Evolutionary conservation across 495 filamentous ascomycete species (phyloP), one percentile per base, ranked within the genome.

Genomic region (Thozetella sp.): DNA sequence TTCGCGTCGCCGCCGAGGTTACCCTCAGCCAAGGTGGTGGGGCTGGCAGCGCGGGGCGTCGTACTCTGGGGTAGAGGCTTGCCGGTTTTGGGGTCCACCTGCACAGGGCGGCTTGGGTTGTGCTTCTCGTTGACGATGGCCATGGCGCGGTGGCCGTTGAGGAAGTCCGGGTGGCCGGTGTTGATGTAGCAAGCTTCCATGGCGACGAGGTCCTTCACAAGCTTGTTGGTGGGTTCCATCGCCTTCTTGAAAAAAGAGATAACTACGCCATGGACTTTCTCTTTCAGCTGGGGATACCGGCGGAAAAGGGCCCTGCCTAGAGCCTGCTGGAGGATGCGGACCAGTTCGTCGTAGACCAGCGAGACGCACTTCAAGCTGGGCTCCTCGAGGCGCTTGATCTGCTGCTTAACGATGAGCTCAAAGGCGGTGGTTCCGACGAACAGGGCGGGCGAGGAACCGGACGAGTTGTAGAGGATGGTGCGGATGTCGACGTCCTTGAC

Each of bases 161-260:
- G 80, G 76, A 99, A 99, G 72, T 99, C 96, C 20, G 96, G 96
- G 71, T 99, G 96, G 6, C 92, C 96, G 40, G 96, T 99, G 78
- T 99, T 99, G 80, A 99, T 90, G 69, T 99, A 99, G 76, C 90
- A 94, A 15, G 94, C 69, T 72, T 99, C 96, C 96, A 98, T 98
- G 11, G 87, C 73, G 27, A 99, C 95, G 56, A 99, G 77, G 72
- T 99, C 96, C 66, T 76, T 85, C 58, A 99, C 96, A 54, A 99
- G 84, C 82, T 98, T 99, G 75, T 97, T 98, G 25, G 94, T 96
- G 17, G 96, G 96, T 26, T 96, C 92, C 88, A 97, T 96, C 50
- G 90, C 86, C 79, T 96, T 97, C 80, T 98, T 98, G 84, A 97
- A 97, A 77, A 99, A 99, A 11, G 76, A 65, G 62, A 99, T 93